Conservation (phyloP, 2,329 filamentous ascomycete genomes). For the Rhynchosporium secalis region DNA sequence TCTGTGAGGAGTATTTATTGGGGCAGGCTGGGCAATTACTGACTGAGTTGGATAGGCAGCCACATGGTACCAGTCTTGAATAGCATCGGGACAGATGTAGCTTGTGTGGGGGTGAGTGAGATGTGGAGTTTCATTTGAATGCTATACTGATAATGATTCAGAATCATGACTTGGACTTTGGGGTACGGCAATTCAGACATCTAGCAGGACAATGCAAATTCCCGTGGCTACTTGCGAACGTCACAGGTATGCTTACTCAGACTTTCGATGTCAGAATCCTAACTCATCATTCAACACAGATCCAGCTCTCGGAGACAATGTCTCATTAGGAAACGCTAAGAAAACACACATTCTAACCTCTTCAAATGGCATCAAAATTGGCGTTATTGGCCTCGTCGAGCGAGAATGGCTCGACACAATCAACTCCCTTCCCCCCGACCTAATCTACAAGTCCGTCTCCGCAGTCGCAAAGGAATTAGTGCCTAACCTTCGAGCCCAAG, state of each 20-base stretch:
- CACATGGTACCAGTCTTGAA: conserved; percentile 25
- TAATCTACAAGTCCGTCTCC: conserved; percentile 24
- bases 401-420: conserved; percentile 26
- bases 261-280: neutral
- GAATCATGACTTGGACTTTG: conserved; percentile 26
- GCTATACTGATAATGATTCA: neutral
- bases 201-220: conserved; percentile 21
- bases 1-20: neutral
- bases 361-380: conserved; percentile 25
- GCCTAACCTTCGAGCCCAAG: conserved; percentile 22
- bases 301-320: conserved; percentile 21
- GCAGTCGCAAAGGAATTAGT: conserved; percentile 23
- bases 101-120: conserved; percentile 20
- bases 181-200: conserved; percentile 23
- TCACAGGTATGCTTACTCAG: conserved; percentile 5
- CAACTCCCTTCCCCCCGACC: conserved; percentile 21
- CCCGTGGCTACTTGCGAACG: conserved; percentile 24
- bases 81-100: conserved; percentile 21
- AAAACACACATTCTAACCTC: conserved; percentile 23
- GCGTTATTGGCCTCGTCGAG: conserved; percentile 25
- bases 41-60: conserved; percentile 9
- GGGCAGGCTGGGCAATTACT: neutral
- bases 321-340: conserved; percentile 20
- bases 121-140: neutral
- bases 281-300: conserved; percentile 11